Conservation (phyloP, 169 alveolate species). For the Plasmodium gaboni region DNA sequence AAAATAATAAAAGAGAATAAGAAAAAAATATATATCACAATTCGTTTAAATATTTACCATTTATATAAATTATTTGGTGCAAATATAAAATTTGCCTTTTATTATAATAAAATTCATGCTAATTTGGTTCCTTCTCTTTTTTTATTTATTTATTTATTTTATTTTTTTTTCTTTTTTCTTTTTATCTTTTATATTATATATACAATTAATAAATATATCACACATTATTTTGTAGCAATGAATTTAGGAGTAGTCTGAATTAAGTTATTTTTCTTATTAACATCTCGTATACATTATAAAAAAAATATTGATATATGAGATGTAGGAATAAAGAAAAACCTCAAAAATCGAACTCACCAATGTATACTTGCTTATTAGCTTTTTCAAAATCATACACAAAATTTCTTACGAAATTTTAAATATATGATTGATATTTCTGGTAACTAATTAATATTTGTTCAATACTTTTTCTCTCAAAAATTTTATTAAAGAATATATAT, state of each 20-base stretch:
- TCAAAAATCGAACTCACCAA: constrained; percentile 78
- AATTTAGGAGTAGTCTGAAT: constrained; percentile 78
- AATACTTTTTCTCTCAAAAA: constrained; percentile 76
- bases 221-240: constrained; percentile 31
- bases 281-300: background rate
- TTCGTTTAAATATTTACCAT: no score
- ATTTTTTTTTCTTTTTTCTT: constrained; percentile 18
- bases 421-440: constrained; percentile 70
- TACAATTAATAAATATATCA: no score
- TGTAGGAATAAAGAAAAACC: constrained; percentile 40
- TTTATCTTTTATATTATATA: background rate
- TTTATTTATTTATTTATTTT: no score
- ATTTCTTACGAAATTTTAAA: background rate
- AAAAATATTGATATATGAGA: background rate
- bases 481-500: constrained; percentile 36
- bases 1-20: no score
- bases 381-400: constrained; percentile 63
- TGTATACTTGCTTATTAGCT: constrained; percentile 79
- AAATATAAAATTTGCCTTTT: no score
- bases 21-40: no score
- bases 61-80: no score
- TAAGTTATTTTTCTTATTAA: constrained; percentile 55
- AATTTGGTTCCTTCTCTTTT: no score
- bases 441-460: constrained; percentile 75
- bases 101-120: no score